Base-by-base conservation (phyloP, 2,329 filamentous ascomycete genomes). In the Epichloe hybrida region DNA sequence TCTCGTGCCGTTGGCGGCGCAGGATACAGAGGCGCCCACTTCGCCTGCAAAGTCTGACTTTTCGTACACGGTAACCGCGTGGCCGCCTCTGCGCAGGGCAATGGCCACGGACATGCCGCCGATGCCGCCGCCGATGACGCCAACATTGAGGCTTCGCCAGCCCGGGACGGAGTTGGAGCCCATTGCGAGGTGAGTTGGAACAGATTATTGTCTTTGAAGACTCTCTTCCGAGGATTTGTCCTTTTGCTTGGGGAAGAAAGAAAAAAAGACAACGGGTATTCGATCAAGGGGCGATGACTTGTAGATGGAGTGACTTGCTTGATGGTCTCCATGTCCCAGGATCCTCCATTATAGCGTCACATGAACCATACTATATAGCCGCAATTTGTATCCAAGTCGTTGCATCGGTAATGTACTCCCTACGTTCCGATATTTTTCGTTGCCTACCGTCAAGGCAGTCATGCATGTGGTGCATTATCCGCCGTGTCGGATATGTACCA, bases 1-100 rank as follows among this genome's bases (percentile, higher is more conserved):
- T 45, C 79, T 72, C 1, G 81, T 83, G 7, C 82, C 83, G 57
- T 86, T 86, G 9, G 83, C 81, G 1, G 83, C 83, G 57, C 81
- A 85, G 0, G 77, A 81, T 0, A 84, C 74, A 0, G 81, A 83
- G 0, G 80, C 80, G 12, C 83, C 83, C 0, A 83, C 81, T 60
- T 86, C 83, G 13, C 81, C 80, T 0, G 74, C 81, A 56, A 79
- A 86, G 61, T 86, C 79, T 35, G 74, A 72, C 38, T 76, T 75
- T 60, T 84, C 83, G 59, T 86, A 86, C 54, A 86, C 75, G 20
- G 77, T 83, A 2, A 75, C 72, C 1, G 59, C 47, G 57, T 75
- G 73, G 20, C 73, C 73, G 2, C 69, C 67, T 21, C 70, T 69
- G 4, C 72, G 70, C 12, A 75, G 66, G 0, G 73, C 66, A 36